These are phyloP conservation scores for Orbilia ellipsospora DNA, from an alignment of 2,329 filamentous ascomycete species.

Conservation along the genomic window DNA sequence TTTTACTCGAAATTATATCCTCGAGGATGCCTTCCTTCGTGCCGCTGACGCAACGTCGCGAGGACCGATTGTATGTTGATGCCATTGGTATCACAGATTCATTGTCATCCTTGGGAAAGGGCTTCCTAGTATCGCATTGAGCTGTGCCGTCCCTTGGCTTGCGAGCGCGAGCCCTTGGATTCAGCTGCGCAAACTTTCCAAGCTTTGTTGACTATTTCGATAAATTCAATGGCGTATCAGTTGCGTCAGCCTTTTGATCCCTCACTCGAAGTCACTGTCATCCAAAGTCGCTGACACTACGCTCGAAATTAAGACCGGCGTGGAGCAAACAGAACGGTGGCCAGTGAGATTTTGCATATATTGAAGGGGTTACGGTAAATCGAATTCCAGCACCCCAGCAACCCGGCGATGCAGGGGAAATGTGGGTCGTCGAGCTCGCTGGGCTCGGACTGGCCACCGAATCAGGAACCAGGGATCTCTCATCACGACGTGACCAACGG, in stretches of 20 bases:
- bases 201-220: constrained; percentile 22
- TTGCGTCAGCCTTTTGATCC: constrained; percentile 47
- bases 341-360: constrained; percentile 55
- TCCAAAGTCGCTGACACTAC: constrained; percentile 32
- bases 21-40: constrained; percentile 17
- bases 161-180: neutral
- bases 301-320: constrained; percentile 44
- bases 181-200: constrained; percentile 36
- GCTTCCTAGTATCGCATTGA: neutral
- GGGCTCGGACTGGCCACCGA: constrained; percentile 48
- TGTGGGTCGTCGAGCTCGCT: constrained; percentile 46
- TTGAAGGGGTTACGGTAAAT: constrained; percentile 53
- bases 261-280: constrained; percentile 26
- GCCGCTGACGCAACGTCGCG: constrained; percentile 18
- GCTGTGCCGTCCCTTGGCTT: constrained; percentile 34
- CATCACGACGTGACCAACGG: constrained; percentile 23
- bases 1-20: constrained; percentile 23
- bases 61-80: constrained; percentile 19
- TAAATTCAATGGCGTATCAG: constrained; percentile 42
- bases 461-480: constrained; percentile 51
- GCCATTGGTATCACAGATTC: constrained; percentile 24
- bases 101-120: constrained; percentile 5
- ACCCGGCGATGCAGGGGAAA: constrained; percentile 50
- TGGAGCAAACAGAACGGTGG: constrained; percentile 34
- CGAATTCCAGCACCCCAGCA: constrained; percentile 41